Evolutionary conservation across 2,329 filamentous ascomycete species (phyloP).

Genomic region (Eutypella sp.): DNA sequence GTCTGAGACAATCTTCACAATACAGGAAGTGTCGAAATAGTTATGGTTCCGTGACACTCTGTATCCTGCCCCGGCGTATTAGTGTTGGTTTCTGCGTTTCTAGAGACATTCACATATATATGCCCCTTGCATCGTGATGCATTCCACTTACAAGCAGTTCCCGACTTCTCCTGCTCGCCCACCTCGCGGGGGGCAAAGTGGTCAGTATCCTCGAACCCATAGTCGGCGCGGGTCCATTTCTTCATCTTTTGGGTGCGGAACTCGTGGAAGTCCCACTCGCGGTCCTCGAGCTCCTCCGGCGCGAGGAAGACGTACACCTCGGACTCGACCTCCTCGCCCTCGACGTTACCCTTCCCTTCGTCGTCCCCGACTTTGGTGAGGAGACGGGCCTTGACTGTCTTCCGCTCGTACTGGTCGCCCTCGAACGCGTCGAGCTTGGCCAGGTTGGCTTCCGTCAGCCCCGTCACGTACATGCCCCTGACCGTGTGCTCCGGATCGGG

Average conservation of each 20-base stretch:
- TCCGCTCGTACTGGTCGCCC: constrained; percentile 52
- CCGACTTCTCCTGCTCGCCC: constrained; percentile 15
- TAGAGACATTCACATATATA: no score
- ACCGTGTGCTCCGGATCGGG: constrained; percentile 53
- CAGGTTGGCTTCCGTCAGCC: constrained; percentile 73
- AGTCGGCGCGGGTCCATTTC: constrained; percentile 48
- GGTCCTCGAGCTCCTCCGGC: constrained; percentile 53
- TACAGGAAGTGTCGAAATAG: no score
- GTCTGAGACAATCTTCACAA: no score
- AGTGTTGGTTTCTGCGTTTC: no score
- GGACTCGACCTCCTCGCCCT: constrained; percentile 45
- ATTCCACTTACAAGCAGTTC: constrained; percentile 18
- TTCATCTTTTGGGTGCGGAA: constrained; percentile 71
- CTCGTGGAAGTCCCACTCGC: constrained; percentile 84
- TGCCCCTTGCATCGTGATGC: background rate
- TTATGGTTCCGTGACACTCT: no score
- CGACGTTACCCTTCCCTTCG: constrained; percentile 35
- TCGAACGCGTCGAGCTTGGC: constrained; percentile 76
- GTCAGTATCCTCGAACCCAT: constrained; percentile 35
- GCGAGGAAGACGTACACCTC: constrained; percentile 62
- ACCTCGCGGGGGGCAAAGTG: constrained; percentile 19
- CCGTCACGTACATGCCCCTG: constrained; percentile 70
- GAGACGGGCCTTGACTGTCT: constrained; percentile 29
- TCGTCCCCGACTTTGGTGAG: constrained; percentile 32
- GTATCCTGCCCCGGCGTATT: no score